Percentiles rank a stretch among this genome's conserved stretches.
phyloP scores from a whole-genome alignment of 805 yeast species.

The Spathaspora gorwiae region DNA sequence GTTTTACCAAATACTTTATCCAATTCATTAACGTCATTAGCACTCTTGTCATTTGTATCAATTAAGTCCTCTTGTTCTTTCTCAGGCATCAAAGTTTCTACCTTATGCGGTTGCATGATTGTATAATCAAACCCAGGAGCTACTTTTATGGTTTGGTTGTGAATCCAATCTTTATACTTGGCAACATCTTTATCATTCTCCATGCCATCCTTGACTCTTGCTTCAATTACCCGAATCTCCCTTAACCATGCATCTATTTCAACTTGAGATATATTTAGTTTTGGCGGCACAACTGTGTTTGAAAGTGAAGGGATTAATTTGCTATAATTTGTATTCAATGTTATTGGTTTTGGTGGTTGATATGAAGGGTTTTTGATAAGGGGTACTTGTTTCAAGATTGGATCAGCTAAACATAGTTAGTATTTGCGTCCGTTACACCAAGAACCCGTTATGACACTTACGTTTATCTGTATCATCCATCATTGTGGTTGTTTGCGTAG shows the following conservation, averaged over 20 bases:
- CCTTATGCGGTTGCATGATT: constrained; percentile 26
- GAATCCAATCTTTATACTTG: constrained; percentile 26
- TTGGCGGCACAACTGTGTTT: constrained; percentile 34
- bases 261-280: constrained; percentile 20
- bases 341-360: constrained; percentile 52
- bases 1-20: constrained; percentile 25
- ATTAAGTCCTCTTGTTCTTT: not conserved
- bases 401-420: constrained; percentile 32
- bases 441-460: constrained; percentile 9
- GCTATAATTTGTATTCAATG: constrained; percentile 46
- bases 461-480: constrained; percentile 22
- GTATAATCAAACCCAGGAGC: constrained; percentile 39
- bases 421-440: not conserved
- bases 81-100: constrained; percentile 2
- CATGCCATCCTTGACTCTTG: not conserved
- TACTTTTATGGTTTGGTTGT: constrained; percentile 24
- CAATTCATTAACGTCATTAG: constrained; percentile 18
- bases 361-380: constrained; percentile 48
- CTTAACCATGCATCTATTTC: constrained; percentile 26
- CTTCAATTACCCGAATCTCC: constrained; percentile 16
- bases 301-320: constrained; percentile 32
- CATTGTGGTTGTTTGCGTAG: not conserved
- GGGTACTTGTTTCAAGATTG: constrained; percentile 50
- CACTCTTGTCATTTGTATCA: not conserved
- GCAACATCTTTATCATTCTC: constrained; percentile 10